These are phyloP conservation scores for Cryptococcus amylolentus DNA, from an alignment of 1,284 basidiomycete genomes.

Conservation along the genomic window DNA sequence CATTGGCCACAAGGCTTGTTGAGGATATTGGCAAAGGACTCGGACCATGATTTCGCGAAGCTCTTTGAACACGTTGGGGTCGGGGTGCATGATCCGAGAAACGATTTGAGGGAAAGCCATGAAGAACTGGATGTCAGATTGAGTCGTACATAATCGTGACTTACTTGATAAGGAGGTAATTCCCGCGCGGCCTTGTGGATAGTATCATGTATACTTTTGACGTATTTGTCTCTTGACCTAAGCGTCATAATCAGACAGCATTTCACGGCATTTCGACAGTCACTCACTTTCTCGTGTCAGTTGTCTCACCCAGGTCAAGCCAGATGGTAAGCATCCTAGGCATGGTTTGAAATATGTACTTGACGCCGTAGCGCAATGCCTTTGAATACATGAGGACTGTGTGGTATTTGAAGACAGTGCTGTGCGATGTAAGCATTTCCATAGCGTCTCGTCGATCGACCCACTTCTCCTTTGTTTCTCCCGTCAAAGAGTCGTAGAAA, in stretches of 20 bases:
- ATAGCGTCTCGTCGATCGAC: too few relatives aligned
- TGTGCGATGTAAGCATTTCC: background rate
- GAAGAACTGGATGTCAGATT: constrained; percentile 66
- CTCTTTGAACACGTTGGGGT: constrained; percentile 63
- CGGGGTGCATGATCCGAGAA: constrained; percentile 82
- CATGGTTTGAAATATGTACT: constrained; percentile 94
- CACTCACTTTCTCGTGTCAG: constrained; percentile 31
- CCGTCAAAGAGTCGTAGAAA: constrained; percentile 64
- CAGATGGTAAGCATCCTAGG: constrained; percentile 92
- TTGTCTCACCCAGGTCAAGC: constrained; percentile 81
- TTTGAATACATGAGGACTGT: constrained; percentile 65
- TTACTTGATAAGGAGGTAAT: constrained; percentile 72
- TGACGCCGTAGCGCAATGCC: constrained; percentile 79
- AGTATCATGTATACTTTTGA: constrained; percentile 54
- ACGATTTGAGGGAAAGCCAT: constrained; percentile 97
- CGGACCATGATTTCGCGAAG: constrained; percentile 67
- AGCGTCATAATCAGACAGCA: background rate
- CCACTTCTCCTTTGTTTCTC: constrained; percentile 11
- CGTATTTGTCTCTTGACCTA: background rate
- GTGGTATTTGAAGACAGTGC: constrained; percentile 12
- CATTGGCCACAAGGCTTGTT: constrained; percentile 92
- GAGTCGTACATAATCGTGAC: constrained; percentile 1
- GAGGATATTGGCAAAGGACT: constrained; percentile 79
- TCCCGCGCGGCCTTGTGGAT: constrained; percentile 60
- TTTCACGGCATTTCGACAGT: background rate